Evolutionary conservation across 108 stramenopile genomes (phyloP).

Genomic region (Skeletonema marinoi): DNA sequence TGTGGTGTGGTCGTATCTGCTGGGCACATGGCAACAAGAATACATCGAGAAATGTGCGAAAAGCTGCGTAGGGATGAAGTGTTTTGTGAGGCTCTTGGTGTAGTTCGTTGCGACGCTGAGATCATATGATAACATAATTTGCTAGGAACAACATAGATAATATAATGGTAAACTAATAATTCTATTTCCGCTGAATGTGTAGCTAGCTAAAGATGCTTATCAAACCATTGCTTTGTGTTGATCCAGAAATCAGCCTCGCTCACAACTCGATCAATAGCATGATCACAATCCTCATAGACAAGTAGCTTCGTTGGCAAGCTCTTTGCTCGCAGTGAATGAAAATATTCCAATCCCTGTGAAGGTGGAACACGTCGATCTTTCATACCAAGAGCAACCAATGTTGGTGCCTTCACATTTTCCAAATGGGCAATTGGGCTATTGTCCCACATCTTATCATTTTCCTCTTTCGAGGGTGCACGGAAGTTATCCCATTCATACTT

Average conservation of each 20-base stretch:
- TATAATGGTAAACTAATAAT: background rate
- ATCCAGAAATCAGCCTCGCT: constrained; percentile 86
- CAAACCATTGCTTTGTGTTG: constrained; percentile 78
- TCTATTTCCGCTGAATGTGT: background rate
- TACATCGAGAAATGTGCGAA: constrained; percentile 30
- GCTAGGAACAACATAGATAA: background rate
- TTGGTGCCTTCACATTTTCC: constrained; percentile 81
- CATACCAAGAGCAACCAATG: constrained; percentile 85
- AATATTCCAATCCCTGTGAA: constrained; percentile 79
- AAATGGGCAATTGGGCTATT: constrained; percentile 71
- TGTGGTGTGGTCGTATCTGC: constrained; percentile 41
- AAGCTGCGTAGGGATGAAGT: constrained; percentile 24
- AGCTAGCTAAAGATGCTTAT: constrained; percentile 50
- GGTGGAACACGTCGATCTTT: constrained; percentile 77
- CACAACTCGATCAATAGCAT: constrained; percentile 68
- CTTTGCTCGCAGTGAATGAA: constrained; percentile 70
- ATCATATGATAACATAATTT: background rate
- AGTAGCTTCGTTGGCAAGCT: constrained; percentile 67
- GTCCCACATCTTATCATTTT: constrained; percentile 66
- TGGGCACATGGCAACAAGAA: constrained; percentile 26
- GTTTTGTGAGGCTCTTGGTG: constrained; percentile 18
- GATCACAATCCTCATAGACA: constrained; percentile 77
- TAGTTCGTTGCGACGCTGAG: background rate
- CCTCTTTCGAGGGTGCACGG: constrained; percentile 53
- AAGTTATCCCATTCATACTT: constrained; percentile 59